Base-by-base conservation (phyloP, 2,329 filamentous ascomycete genomes). In the Trichoderma polysporum region DNA sequence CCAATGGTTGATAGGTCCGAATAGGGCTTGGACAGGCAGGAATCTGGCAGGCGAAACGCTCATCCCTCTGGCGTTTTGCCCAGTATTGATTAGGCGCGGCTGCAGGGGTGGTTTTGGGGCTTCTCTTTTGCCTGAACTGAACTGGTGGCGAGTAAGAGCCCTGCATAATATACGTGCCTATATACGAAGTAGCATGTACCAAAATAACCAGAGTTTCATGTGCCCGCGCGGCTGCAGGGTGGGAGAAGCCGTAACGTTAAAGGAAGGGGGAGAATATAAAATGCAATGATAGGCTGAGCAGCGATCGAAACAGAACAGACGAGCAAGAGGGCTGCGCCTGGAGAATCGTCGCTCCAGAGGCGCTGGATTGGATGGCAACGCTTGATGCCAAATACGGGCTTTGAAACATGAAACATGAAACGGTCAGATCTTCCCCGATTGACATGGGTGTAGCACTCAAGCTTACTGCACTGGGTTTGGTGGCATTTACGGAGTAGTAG, bases 1-100 rank as follows among this genome's bases (percentile, higher is more conserved):
- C 49, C 33, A 27, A 56, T 15, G 15, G 27, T 19, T 63, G 37
- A 54, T 53, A 64, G 60, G 60, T 64, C 60, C 60, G 60, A 64
- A 64, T 64, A 54, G 37, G 22, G 29, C 8, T 4, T 22, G 8
- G 9, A 45, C n/a, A n/a, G n/a, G n/a, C n/a, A n/a, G n/a, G 29
- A 10, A 35, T 19, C 19, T 22, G 50, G 27, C 22, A 45, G 27
- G 50, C 60, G 49, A 64, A 54, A 54, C 60, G 60, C 60, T 54
- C 60, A 63, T 45, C 60, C 27, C 39, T 33, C 8, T 19, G n/a
- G n/a, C 22, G 8, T 9, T 60, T 33, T 60, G 22, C 8, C 33
- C 37, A 52, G 35, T 3, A 53, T 53, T 29, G 27, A 25, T 47
- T 56, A 64, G 39, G 60, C 60, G 60, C 60, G 39, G 49, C 50